Base-by-base conservation (phyloP, 805 yeast genomes). In the Candida pini region DNA sequence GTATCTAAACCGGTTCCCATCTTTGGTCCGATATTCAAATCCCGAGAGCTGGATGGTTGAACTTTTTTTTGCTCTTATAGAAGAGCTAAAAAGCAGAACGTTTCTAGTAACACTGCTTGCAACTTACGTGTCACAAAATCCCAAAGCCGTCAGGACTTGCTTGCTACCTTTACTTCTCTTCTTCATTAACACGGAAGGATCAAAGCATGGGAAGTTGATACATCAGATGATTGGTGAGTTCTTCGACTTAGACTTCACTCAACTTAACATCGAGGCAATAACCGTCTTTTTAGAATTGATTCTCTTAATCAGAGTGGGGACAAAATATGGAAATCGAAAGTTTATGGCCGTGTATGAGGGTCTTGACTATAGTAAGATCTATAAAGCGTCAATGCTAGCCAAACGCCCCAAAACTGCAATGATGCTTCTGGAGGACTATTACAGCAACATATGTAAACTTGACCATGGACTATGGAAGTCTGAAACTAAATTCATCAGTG, bases 391-490 rank as follows among this genome's bases (percentile, higher is more conserved):
- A 1, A 37, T 57, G 4, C 38, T 47, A 5, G 53, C 56, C 8
- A 54, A 55, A 5, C 53, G 58, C 30, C 61, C 64, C 19, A 64
- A 66, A 37, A 60, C 76, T 1, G 64, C 76, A 0, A 48, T 73
- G 25, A 49, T 76, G 66, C 36, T 76, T 4, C 57, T 69, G 34
- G 82, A 76, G 41, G 78, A 73, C 33, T 48, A 48, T 29, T 39
- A 50, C 29, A 31, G 43, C 12, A 51, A 50, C 13, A 24, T 31
- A n/a, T 20, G 28, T 13, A 31, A 15, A 18, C 10, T 16, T 12
- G 41, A 33, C 5, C 18, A 15, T 17, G 19, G 18, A 8, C 16
- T 20, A 2, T 46, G 48, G 56, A 31, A 28, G 2, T 35, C 40
- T 13, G 49, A 51, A 15, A 38, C 38, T 26, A 34, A 35, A 1